Evolutionary conservation across 352 stramenopile species (phyloP).

Genomic region (Globisporangium ultimum): DNA sequence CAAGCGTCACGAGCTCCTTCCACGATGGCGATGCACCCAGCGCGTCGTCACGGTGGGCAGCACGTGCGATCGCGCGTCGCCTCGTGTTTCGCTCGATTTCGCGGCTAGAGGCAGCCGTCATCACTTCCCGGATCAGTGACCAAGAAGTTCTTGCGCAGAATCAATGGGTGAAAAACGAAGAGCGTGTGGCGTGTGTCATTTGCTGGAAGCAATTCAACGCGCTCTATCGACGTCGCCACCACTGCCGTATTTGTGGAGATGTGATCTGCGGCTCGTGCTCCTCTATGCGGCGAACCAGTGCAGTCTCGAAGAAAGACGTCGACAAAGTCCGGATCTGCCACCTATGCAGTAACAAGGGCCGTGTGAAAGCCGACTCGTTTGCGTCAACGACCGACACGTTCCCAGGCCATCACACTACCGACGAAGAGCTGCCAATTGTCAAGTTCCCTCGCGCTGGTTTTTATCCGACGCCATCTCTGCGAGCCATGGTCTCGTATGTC

Average conservation of each 20-base stretch:
- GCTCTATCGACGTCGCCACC: constrained; percentile 52
- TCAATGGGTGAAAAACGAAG: constrained; percentile 65
- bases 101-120: constrained; percentile 43
- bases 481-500: constrained; percentile 1
- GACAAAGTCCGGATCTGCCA: constrained; percentile 69
- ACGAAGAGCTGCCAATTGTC: constrained; percentile 20
- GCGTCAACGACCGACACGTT: constrained; percentile 25
- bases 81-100: constrained; percentile 44
- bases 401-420: constrained; percentile 18
- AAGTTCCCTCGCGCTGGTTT: constrained; percentile 10
- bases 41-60: constrained; percentile 26
- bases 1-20: constrained; percentile 55
- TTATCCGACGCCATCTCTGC: neutral
- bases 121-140: constrained; percentile 40
- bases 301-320: constrained; percentile 29
- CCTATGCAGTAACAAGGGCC: constrained; percentile 53
- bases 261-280: constrained; percentile 57
- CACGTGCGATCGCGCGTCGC: constrained; percentile 38
- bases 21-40: constrained; percentile 33
- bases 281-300: constrained; percentile 38
- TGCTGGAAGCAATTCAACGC: constrained; percentile 67
- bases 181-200: constrained; percentile 48
- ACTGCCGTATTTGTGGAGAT: constrained; percentile 64
- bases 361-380: constrained; percentile 28
- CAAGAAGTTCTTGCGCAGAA: constrained; percentile 40